These are phyloP conservation scores for Chaetothyriales sp. DNA, from an alignment of 2,329 filamentous ascomycete genomes.

Conservation along the genomic window DNA sequence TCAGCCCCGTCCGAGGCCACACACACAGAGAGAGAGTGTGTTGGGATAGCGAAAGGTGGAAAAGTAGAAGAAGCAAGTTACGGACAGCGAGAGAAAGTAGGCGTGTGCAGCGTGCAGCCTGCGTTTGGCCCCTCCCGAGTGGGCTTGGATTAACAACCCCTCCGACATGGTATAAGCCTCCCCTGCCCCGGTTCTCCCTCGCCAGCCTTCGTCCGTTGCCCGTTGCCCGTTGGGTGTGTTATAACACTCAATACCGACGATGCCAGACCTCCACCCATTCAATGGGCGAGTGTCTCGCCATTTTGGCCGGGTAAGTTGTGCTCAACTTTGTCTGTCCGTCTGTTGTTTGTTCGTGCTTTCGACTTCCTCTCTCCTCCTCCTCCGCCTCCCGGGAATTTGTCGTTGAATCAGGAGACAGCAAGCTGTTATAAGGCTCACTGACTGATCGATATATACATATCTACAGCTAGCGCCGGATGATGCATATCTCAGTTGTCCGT, in stretches of 20 bases:
- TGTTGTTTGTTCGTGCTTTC: not conserved
- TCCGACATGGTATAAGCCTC: not conserved
- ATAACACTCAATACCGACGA: not conserved
- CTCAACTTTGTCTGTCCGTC: not conserved
- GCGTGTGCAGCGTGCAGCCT: not conserved
- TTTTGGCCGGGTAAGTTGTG: conserved; percentile 33
- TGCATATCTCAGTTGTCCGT: conserved; percentile 56
- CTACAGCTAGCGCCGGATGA: conserved; percentile 44
- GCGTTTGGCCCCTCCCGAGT: no score
- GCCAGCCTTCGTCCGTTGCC: not conserved
- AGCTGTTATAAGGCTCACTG: not conserved
- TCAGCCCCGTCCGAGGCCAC: no score
- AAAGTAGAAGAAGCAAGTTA: not conserved
- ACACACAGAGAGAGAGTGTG: not conserved
- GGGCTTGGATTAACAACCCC: not conserved
- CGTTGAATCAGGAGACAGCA: not conserved
- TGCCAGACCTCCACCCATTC: conserved; percentile 35
- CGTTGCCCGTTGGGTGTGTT: no score
- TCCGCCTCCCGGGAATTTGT: no score
- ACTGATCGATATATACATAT: not conserved
- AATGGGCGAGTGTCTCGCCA: conserved; percentile 36
- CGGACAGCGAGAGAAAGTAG: no score
- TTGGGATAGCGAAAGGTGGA: not conserved
- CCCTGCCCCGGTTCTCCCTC: no score
- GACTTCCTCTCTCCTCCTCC: no score